Evolutionary conservation across 148 eudicot species (phyloP).

Genomic region (Linanthus parryae): DNA sequence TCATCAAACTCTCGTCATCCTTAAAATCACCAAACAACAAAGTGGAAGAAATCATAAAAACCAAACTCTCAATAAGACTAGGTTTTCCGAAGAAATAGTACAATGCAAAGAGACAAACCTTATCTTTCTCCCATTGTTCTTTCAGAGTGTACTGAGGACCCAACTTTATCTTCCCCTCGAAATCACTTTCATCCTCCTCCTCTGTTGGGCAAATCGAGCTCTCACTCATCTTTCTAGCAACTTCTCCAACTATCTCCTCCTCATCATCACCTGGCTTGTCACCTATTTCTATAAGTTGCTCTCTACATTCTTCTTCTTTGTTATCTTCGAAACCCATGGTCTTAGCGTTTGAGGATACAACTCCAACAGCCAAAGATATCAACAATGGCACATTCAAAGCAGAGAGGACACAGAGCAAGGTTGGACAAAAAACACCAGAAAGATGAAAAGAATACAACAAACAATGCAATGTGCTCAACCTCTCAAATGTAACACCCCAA

Average conservation of each 20-base stretch:
- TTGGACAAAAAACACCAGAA: neutral
- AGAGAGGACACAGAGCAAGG: neutral
- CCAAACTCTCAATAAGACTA: neutral
- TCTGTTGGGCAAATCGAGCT: constrained; percentile 38
- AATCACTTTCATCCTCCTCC: constrained; percentile 63
- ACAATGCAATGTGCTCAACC: neutral
- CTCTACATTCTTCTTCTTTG: constrained; percentile 22
- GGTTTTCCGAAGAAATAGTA: neutral
- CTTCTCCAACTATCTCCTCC: constrained; percentile 23
- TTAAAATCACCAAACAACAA: constrained; percentile 19
- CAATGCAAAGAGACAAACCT: constrained; percentile 33
- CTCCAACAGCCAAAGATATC: constrained; percentile 35
- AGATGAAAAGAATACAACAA: neutral
- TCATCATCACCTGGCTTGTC: constrained; percentile 20
- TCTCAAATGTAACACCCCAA: neutral
- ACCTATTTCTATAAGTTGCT: constrained; percentile 11
- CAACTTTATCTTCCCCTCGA: constrained; percentile 45
- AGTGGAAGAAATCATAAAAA: neutral
- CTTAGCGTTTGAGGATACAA: constrained; percentile 30
- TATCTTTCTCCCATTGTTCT: constrained; percentile 78
- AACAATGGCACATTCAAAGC: constrained; percentile 19
- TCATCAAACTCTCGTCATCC: constrained; percentile 98
- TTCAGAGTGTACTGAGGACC: constrained; percentile 79
- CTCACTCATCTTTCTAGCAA: constrained; percentile 50
- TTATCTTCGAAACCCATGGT: constrained; percentile 59